Percentiles rank a stretch among this genome's conserved stretches.
These are phyloP conservation scores for Aureobasidium sp. DNA, from an alignment of 2,329 filamentous ascomycete genomes.

Conservation along the genomic window DNA sequence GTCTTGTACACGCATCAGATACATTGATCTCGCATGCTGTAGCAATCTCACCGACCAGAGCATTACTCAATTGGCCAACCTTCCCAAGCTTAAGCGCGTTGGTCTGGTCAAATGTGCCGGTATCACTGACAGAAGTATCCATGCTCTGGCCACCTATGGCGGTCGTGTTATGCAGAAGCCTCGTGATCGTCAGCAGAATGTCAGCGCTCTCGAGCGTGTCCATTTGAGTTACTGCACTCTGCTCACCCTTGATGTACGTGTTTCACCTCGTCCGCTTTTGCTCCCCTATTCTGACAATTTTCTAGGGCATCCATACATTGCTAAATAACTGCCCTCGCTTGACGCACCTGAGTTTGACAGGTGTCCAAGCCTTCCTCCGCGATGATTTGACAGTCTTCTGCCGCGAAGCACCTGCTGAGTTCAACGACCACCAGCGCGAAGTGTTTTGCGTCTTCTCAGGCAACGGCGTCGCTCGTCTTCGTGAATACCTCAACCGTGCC, in stretches of 20 bases:
- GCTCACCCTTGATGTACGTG: constrained; percentile 67
- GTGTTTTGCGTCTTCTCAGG: constrained; percentile 98
- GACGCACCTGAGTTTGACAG: constrained; percentile 89
- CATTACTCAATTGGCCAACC: constrained; percentile 69
- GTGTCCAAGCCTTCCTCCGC: constrained; percentile 81
- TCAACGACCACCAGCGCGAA: constrained; percentile 87
- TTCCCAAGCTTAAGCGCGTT: constrained; percentile 91
- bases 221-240: constrained; percentile 93
- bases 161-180: constrained; percentile 19
- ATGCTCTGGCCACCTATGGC: constrained; percentile 60
- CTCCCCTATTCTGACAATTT: constrained; percentile 23
- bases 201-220: constrained; percentile 77
- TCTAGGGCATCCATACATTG: constrained; percentile 76
- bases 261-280: no score
- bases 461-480: constrained; percentile 66
- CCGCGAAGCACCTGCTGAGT: constrained; percentile 80
- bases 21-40: constrained; percentile 97
- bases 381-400: constrained; percentile 81
- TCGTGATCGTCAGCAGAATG: constrained; percentile 29
- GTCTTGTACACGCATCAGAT: constrained; percentile 84
- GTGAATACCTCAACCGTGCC: constrained; percentile 62
- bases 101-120: constrained; percentile 87
- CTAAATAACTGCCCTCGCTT: constrained; percentile 86
- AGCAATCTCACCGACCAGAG: constrained; percentile 79
- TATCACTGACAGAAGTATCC: constrained; percentile 85